Evolutionary conservation across 2,329 filamentous ascomycete species (phyloP), one percentile per base, ranked within the genome.

Genomic region (Onygena corvina): DNA sequence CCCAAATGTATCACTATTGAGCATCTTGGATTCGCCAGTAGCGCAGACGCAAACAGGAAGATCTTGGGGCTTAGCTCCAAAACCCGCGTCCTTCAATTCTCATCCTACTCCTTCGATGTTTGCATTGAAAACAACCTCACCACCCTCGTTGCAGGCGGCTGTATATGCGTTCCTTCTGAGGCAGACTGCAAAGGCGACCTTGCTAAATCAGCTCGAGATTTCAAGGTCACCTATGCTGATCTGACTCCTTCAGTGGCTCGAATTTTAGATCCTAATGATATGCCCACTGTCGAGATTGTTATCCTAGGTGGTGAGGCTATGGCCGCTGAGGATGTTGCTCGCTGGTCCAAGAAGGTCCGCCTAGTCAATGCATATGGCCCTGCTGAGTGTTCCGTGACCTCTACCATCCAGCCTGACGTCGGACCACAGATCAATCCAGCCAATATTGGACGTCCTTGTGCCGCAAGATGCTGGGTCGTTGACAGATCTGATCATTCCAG

Each of bases 51-150:
- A 1, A 64, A 71, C 33, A 67, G 65, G 1, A 58, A 68, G 2
- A 64, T 65, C 3, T 66, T 74, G 20, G 67, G 70, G n/a, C 72
- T 73, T 56, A 62, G 61, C 5, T 67, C 62, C 12, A 46, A 30
- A 14, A 34, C 44, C 12, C 46, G 50, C 3, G 44, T 93, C 61
- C 74, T 94, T 0, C 87, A 94, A 60, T 93, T 93, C 62, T 86
- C 87, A 2, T 81, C 85, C 3, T 85, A 86, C 1, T 92, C 86
- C 0, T 93, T 93, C 60, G 87, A 93, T 63, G 86, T 93, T 3
- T 90, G 84, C 0, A 81, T 93, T 3, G 92, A 92, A 62, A 87
- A 93, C 61, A 87, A 89, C 6, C 92, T 93, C 8, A 49, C 44
- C 8, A 50, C 53, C 8, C 48, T 57, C 1, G 33, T 45, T n/a